These are phyloP conservation scores for Aphanomyces cochlioides DNA, from an alignment of 352 stramenopile species.

Conservation along the genomic window DNA sequence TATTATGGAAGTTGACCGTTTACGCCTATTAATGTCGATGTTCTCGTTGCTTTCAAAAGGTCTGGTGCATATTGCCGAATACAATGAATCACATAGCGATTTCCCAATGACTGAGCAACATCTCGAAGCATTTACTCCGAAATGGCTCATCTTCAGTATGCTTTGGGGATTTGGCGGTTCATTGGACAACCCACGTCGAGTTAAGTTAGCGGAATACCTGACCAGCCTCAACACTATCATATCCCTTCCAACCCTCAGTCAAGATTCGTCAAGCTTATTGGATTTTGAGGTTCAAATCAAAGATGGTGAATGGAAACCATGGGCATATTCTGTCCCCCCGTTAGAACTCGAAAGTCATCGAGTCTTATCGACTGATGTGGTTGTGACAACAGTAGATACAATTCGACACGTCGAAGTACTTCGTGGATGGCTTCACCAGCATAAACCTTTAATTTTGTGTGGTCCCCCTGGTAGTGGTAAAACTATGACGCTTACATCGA, in stretches of 20 bases:
- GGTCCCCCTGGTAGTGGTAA: conserved; percentile 98
- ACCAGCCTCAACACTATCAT: conserved; percentile 84
- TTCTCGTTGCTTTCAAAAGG: conserved; percentile 94
- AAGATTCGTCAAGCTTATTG: conserved; percentile 81
- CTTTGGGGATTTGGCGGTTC: conserved; percentile 99
- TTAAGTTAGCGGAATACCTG: conserved; percentile 90
- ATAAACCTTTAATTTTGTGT: conserved; percentile 96
- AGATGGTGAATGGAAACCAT: conserved; percentile 96
- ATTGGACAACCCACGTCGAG: conserved; percentile 90
- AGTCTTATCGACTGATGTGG: conserved; percentile 94
- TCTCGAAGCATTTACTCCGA: conserved; percentile 93
- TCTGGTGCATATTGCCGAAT: conserved; percentile 93
- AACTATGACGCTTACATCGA: conserved; percentile 99
- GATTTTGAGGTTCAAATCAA: conserved; percentile 97
- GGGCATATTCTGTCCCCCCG: conserved; percentile 94
- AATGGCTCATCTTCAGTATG: conserved; percentile 97
- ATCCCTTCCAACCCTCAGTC: conserved; percentile 69
- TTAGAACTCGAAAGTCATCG: conserved; percentile 98
- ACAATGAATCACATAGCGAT: conserved; percentile 98
- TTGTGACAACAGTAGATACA: conserved; percentile 99
- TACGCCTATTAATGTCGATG: conserved; percentile 95
- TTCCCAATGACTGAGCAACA: conserved; percentile 97
- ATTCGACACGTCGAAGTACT: conserved; percentile 98
- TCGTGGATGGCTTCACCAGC: conserved; percentile 94
- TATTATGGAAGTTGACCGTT: conserved; percentile 95